Evolutionary conservation across 2,329 filamentous ascomycete genomes (phyloP).

Genomic region (Hansfordia pulvinata): DNA sequence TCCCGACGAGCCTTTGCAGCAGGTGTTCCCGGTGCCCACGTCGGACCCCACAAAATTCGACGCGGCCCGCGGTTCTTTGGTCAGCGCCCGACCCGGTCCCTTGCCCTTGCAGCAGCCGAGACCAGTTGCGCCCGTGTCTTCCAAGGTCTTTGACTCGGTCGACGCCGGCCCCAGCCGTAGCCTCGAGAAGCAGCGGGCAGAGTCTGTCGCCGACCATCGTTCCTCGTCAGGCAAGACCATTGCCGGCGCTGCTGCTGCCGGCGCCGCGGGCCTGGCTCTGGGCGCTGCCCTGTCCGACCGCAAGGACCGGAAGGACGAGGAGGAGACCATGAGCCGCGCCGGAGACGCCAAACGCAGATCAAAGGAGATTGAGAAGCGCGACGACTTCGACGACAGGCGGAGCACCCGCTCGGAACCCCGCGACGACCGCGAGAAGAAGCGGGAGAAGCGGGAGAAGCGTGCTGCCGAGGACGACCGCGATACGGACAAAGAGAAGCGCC

Average conservation of each 20-base stretch:
- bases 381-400: constrained; percentile 12
- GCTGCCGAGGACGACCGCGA: constrained; percentile 7
- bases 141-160: constrained; percentile 48
- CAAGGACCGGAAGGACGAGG: constrained; percentile 12
- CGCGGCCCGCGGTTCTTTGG: constrained; percentile 33
- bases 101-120: constrained; percentile 76
- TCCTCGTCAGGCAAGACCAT: constrained; percentile 24
- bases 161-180: constrained; percentile 22
- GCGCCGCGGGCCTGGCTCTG: constrained; percentile 32
- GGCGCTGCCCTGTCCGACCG: constrained; percentile 29
- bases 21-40: constrained; percentile 53
- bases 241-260: constrained; percentile 30
- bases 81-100: constrained; percentile 37
- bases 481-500: constrained; percentile 8
- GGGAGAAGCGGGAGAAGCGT: constrained; percentile 10
- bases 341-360: constrained; percentile 14
- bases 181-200: no score
- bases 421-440: constrained; percentile 11
- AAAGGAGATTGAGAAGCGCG: constrained; percentile 10
- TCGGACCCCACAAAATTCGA: constrained; percentile 52
- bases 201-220: constrained; percentile 5
- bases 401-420: constrained; percentile 15
- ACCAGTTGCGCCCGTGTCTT: constrained; percentile 60
- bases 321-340: constrained; percentile 12
- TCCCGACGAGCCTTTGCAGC: constrained; percentile 31